These are phyloP conservation scores for Simplicillium sp. DNA, from an alignment of 2,329 filamentous ascomycete genomes.

Conservation along the genomic window DNA sequence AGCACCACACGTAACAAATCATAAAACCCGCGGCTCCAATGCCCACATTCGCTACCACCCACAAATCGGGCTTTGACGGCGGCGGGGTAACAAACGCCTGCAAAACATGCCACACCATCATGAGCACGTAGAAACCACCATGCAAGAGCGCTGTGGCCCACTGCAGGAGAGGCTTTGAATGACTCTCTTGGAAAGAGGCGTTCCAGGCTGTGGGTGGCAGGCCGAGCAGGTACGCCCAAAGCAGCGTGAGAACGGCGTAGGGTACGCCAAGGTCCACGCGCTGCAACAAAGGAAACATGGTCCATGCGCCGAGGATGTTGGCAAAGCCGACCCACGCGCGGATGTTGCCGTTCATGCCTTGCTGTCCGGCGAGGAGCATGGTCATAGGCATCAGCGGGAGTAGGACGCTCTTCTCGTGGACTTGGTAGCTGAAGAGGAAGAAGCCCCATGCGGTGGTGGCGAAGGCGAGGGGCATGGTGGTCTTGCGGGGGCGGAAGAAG, in stretches of 20 bases:
- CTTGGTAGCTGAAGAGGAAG: conserved; percentile 95
- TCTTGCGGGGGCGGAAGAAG: conserved; percentile 67
- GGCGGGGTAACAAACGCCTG: conserved; percentile 64
- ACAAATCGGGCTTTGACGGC: conserved; percentile 75
- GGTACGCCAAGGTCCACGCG: conserved; percentile 78
- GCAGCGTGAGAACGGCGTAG: conserved; percentile 71
- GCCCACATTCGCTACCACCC: conserved; percentile 85
- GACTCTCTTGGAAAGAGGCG: conserved; percentile 51
- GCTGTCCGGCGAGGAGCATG: conserved; percentile 66
- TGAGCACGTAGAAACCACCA: conserved; percentile 62
- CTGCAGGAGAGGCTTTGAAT: conserved; percentile 16
- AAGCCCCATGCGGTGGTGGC: conserved; percentile 89
- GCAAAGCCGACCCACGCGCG: conserved; percentile 94
- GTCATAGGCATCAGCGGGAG: conserved; percentile 92
- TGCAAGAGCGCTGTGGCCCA: conserved; percentile 63
- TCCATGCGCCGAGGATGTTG: conserved; percentile 84
- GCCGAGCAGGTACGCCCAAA: conserved; percentile 89
- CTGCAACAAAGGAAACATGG: conserved; percentile 82
- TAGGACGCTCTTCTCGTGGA: conserved; percentile 95
- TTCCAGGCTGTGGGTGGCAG: conserved; percentile 69
- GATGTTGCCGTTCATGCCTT: conserved; percentile 65
- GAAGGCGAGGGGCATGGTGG: conserved; percentile 69
- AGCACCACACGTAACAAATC: conserved; percentile 85
- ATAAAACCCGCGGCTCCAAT: conserved; percentile 78
- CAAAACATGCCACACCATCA: conserved; percentile 72